Evolutionary conservation across 2,329 filamentous ascomycete genomes (phyloP).

Genomic region (Pseudogymnoascus sp.): DNA sequence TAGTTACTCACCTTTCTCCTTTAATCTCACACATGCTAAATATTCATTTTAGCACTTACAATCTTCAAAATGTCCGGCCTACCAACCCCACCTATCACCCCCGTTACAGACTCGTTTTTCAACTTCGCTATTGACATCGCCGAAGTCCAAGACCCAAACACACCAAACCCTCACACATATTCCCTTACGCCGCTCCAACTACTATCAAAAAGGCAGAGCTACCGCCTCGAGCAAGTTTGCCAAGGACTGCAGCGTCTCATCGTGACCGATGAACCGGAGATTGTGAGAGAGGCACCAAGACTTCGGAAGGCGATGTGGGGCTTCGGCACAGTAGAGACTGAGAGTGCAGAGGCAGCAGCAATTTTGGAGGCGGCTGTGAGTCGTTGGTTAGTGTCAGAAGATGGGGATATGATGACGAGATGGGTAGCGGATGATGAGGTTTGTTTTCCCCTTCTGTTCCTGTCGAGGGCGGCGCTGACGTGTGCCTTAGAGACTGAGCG

Average conservation of each 20-base stretch:
- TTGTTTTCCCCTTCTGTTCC: not conserved
- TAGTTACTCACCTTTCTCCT: not conserved
- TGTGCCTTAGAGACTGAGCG: not conserved
- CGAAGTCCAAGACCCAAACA: not conserved
- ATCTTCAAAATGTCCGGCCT: not conserved
- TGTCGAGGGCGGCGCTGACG: not conserved
- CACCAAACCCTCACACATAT: not conserved
- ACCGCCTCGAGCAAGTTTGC: not conserved
- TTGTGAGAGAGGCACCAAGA: not conserved
- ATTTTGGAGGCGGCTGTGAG: not conserved
- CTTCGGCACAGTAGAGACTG: not conserved
- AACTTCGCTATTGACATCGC: not conserved
- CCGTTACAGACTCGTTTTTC: not conserved
- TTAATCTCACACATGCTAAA: not conserved
- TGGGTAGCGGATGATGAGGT: not conserved
- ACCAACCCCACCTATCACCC: not conserved
- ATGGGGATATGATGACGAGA: not conserved
- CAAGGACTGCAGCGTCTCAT: not conserved
- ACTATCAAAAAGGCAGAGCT: not conserved
- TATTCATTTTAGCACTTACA: not conserved
- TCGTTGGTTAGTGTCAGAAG: not conserved
- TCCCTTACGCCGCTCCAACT: not conserved
- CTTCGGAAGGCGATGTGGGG: not conserved
- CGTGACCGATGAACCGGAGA: not conserved
- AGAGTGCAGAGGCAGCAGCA: not conserved